phyloP scores from a whole-genome alignment of 495 filamentous ascomycete species.

The Xylaria scruposa region DNA sequence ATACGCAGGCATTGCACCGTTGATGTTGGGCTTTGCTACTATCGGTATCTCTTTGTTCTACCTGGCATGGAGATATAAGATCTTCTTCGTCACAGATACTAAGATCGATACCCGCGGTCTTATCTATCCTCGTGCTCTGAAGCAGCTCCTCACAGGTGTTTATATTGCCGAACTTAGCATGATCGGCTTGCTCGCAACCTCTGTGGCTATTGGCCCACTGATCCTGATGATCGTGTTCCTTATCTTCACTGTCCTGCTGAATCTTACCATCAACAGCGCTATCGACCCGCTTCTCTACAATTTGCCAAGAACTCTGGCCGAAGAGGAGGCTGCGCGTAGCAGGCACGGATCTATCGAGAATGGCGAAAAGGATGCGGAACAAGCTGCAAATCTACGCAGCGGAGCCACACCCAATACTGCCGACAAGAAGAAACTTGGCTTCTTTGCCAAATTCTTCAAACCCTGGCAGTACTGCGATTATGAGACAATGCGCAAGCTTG shows the following conservation, averaged over 20 bases:
- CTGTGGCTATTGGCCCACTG: slow-evolving; percentile 73
- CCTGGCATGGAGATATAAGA: slow-evolving; percentile 92
- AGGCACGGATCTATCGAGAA: slow-evolving; percentile 40
- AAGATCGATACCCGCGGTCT: slow-evolving; percentile 89
- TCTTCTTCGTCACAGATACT: slow-evolving; percentile 88
- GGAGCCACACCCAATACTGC: slow-evolving; percentile 34
- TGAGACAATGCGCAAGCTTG: slow-evolving; percentile 69
- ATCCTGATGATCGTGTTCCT: slow-evolving; percentile 85
- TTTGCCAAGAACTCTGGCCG: slow-evolving; percentile 68
- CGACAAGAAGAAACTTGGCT: slow-evolving; percentile 46
- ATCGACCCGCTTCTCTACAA: slow-evolving; percentile 82
- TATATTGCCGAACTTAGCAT: slow-evolving; percentile 87
- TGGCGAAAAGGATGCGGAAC: slow-evolving; percentile 39
- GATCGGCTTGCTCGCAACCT: slow-evolving; percentile 87
- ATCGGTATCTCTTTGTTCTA: slow-evolving; percentile 89
- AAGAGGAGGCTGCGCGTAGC: slow-evolving; percentile 60
- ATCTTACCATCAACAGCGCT: slow-evolving; percentile 79
- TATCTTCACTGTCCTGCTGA: slow-evolving; percentile 80
- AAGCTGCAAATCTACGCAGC: slow-evolving; percentile 34
- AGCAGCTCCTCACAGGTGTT: slow-evolving; percentile 87
- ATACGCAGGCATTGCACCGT: slow-evolving; percentile 89
- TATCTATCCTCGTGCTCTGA: slow-evolving; percentile 85
- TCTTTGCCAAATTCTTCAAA: slow-evolving; percentile 73
- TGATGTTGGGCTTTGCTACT: slow-evolving; percentile 86
- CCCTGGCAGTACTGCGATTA: slow-evolving; percentile 82